Percentiles rank a stretch among this genome's conserved stretches.
phyloP scores from a whole-genome alignment of 352 stramenopile species.

The Phytopythium sindhum region DNA sequence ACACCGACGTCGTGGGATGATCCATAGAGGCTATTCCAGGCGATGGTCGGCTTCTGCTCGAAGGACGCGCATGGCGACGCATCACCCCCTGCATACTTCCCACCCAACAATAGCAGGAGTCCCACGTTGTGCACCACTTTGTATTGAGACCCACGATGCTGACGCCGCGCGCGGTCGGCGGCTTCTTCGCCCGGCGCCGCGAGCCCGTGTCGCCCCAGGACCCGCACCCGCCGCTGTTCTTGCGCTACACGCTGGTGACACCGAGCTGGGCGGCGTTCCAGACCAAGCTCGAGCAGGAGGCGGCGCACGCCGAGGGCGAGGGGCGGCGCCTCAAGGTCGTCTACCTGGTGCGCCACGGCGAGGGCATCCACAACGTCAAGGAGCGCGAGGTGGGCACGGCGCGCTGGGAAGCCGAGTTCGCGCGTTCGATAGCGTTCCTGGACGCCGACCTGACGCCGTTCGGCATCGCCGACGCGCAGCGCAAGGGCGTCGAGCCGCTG shows the following conservation, averaged over 20 bases:
- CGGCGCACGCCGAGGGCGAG: slow-evolving; percentile 13
- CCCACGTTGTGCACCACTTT: too few species aligned
- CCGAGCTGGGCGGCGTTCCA: slow-evolving; percentile 27
- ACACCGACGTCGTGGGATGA: too few species aligned
- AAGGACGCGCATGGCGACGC: too few species aligned
- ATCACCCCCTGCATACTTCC: too few species aligned
- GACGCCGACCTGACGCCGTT: slow-evolving; percentile 64
- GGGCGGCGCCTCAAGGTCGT: slow-evolving; percentile 50
- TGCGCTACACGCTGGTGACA: slow-evolving; percentile 24
- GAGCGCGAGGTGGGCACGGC: slow-evolving; percentile 44
- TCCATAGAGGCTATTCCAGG: too few species aligned
- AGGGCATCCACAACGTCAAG: slow-evolving; percentile 69
- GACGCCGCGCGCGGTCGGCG: slow-evolving; percentile 14
- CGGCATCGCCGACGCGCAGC: slow-evolving; percentile 42
- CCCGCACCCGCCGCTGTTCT: slow-evolving; percentile 21
- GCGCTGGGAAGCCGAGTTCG: slow-evolving; percentile 58
- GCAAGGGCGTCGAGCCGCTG: slow-evolving; percentile 32
- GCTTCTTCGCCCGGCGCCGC: slow-evolving; percentile 24
- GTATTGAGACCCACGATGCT: background rate
- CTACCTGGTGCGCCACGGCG: slow-evolving; percentile 72
- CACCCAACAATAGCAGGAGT: too few species aligned
- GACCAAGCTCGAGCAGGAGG: slow-evolving; percentile 13
- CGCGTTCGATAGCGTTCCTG: slow-evolving; percentile 51
- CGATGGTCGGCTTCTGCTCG: too few species aligned
- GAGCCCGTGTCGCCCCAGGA: background rate